Evolutionary conservation across 2,329 filamentous ascomycete genomes (phyloP).

Genomic region (Talaromyces sp.): DNA sequence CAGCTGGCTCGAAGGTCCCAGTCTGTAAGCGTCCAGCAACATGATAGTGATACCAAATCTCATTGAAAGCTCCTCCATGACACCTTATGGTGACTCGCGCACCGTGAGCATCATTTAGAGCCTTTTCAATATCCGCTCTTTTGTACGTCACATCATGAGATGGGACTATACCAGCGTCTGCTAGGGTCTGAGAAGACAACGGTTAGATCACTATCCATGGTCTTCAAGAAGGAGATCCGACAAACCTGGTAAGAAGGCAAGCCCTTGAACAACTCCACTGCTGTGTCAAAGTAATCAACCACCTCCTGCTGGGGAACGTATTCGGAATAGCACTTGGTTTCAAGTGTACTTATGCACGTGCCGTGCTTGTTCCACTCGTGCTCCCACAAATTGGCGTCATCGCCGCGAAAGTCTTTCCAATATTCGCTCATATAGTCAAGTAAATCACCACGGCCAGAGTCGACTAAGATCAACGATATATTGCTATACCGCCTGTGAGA

Average conservation of each 20-base stretch:
- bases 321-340: constrained; percentile 60
- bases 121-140: constrained; percentile 53
- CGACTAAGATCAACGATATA: constrained; percentile 58
- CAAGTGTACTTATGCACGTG: constrained; percentile 66
- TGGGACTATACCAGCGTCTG: constrained; percentile 56
- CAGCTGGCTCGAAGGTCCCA: constrained; percentile 30
- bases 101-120: constrained; percentile 51
- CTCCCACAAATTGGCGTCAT: constrained; percentile 63
- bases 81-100: constrained; percentile 57
- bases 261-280: constrained; percentile 61
- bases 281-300: constrained; percentile 62
- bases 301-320: constrained; percentile 61
- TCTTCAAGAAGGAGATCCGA: not conserved
- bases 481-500: constrained; percentile 57
- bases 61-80: constrained; percentile 42
- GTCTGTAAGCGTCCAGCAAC: constrained; percentile 43
- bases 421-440: constrained; percentile 64
- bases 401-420: constrained; percentile 65
- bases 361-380: constrained; percentile 74
- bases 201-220: not conserved
- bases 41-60: constrained; percentile 62
- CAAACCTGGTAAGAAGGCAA: constrained; percentile 59
- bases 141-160: constrained; percentile 54
- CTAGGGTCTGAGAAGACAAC: constrained; percentile 43
- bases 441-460: constrained; percentile 51